These are phyloP conservation scores for Tripterygium wilfordii DNA, from an alignment of 177 flowering plant species.

Conservation along the genomic window DNA sequence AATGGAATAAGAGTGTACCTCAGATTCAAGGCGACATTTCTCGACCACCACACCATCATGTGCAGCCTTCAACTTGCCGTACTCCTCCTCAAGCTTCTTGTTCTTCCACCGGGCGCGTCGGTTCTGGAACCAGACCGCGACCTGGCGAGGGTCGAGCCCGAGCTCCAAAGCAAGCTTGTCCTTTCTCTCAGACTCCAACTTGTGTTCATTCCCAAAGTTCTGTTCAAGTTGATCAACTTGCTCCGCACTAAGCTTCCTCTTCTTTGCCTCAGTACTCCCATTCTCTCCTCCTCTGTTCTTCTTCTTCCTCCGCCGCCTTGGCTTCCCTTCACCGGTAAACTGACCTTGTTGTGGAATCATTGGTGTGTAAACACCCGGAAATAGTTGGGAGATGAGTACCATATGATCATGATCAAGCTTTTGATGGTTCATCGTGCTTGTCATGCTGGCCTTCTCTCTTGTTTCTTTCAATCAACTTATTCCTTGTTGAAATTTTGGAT, in stretches of 20 bases:
- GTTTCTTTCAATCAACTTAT: constrained; percentile 5
- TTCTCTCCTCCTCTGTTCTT: constrained; percentile 31
- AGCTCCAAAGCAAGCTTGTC: constrained; percentile 68
- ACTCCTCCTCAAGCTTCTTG: constrained; percentile 83
- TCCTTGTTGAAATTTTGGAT: background rate
- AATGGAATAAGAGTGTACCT: constrained; percentile 47
- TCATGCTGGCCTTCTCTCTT: constrained; percentile 1
- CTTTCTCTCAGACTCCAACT: constrained; percentile 74
- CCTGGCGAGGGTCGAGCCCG: constrained; percentile 77
- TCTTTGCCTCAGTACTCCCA: constrained; percentile 24
- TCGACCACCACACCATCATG: constrained; percentile 47
- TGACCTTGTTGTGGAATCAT: constrained; percentile 36
- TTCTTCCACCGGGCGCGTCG: constrained; percentile 81
- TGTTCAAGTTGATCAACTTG: constrained; percentile 59
- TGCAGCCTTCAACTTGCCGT: constrained; percentile 32
- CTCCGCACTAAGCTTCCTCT: constrained; percentile 66
- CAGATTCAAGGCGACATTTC: constrained; percentile 64
- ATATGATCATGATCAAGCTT: constrained; percentile 32
- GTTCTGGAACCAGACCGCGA: constrained; percentile 96
- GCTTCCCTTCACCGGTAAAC: constrained; percentile 20
- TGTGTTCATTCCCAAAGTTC: constrained; percentile 65
- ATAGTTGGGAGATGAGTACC: constrained; percentile 32
- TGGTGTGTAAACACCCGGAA: constrained; percentile 27
- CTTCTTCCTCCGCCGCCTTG: constrained; percentile 35
- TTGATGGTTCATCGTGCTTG: constrained; percentile 13